Conservation (phyloP, 192 early-diverging fungal species). For the Backusella australiensis region DNA sequence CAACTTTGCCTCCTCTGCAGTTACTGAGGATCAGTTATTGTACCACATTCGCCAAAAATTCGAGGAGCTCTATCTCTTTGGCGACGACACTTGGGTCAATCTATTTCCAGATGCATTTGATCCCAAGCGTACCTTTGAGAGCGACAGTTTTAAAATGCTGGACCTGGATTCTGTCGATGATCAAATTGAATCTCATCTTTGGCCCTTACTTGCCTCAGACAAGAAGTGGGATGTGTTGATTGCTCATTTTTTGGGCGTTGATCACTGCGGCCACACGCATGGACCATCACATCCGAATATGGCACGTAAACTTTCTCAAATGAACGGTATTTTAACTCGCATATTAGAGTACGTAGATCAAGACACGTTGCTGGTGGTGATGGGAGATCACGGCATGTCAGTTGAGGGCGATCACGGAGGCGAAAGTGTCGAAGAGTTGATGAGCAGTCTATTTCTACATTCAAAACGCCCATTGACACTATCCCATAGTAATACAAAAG, state of each 20-base stretch:
- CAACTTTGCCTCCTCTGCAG: slow-evolving; percentile 74
- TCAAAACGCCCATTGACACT: slow-evolving; percentile 51
- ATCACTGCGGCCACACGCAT: slow-evolving; percentile 94
- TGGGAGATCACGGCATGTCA: slow-evolving; percentile 99
- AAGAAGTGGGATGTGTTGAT: slow-evolving; percentile 75
- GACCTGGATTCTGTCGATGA: slow-evolving; percentile 96
- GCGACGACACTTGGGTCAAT: slow-evolving; percentile 95
- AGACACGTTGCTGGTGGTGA: slow-evolving; percentile 81
- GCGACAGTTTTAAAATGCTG: slow-evolving; percentile 74
- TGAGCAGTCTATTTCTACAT: slow-evolving; percentile 85
- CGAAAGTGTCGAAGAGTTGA: slow-evolving; percentile 86
- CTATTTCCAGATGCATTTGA: slow-evolving; percentile 68
- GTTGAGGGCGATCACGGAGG: slow-evolving; percentile 95
- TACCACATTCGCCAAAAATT: slow-evolving; percentile 32
- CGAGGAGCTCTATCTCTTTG: slow-evolving; percentile 71
- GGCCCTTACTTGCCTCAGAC: slow-evolving; percentile 34
- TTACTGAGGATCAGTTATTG: slow-evolving; percentile 77
- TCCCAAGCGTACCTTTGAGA: slow-evolving; percentile 51
- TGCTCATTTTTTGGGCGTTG: slow-evolving; percentile 93
- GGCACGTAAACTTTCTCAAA: slow-evolving; percentile 80
- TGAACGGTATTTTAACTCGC: slow-evolving; percentile 74
- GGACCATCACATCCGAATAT: slow-evolving; percentile 87
- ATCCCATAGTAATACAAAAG: neutral
- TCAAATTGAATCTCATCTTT: slow-evolving; percentile 67
- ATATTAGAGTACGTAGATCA: slow-evolving; percentile 66